Conservation (phyloP, 1,284 basidiomycete species). For the Pholiota adiposa region DNA sequence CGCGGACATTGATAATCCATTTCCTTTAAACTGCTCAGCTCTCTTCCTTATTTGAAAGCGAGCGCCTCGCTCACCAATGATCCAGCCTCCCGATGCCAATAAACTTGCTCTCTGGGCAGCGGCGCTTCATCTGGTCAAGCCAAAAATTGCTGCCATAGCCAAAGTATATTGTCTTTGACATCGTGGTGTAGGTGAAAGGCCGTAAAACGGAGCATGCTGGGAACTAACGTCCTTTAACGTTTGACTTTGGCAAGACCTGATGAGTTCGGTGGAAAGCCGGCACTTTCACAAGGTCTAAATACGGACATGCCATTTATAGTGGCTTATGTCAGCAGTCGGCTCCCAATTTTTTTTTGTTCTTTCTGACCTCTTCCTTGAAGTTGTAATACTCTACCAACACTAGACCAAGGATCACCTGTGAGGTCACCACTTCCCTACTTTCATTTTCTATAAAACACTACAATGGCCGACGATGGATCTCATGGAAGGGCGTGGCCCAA, state of each 20-base stretch:
- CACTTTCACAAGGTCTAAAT: constrained; percentile 7
- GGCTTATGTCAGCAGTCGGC: constrained; percentile 9
- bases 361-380: constrained; percentile 5
- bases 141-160: constrained; percentile 55
- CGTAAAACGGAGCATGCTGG: constrained; percentile 7
- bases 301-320: neutral
- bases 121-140: constrained; percentile 48
- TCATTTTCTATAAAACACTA: constrained; percentile 15
- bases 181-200: constrained; percentile 15
- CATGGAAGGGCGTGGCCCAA: constrained; percentile 91
- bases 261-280: constrained; percentile 1
- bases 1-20: constrained; percentile 47
- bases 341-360: constrained; percentile 7
- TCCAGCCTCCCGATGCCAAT: constrained; percentile 41
- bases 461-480: constrained; percentile 57
- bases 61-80: constrained; percentile 38
- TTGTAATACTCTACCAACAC: constrained; percentile 20
- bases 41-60: neutral
- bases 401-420: constrained; percentile 75
- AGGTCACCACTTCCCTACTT: constrained; percentile 57
- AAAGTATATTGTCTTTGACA: constrained; percentile 40
- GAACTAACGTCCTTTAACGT: constrained; percentile 3
- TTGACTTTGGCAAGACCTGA: neutral
- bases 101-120: constrained; percentile 45
- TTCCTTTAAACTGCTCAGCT: constrained; percentile 33